Conservation (phyloP, 306 rosid genomes). For the Begonia loranthoides region DNA sequence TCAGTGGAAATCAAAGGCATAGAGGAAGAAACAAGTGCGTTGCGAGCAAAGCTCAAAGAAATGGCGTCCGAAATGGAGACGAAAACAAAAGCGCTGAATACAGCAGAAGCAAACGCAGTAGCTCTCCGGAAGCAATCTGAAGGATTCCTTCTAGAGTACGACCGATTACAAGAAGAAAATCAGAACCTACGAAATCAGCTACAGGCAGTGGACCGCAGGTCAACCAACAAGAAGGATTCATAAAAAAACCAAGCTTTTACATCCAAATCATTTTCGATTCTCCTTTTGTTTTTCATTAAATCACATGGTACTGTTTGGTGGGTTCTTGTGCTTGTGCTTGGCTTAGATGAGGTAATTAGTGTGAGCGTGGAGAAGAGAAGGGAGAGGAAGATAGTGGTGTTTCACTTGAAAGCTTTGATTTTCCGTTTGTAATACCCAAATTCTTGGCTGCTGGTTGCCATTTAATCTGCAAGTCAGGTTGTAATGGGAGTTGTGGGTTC, state of each 20-base stretch:
- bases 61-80: conserved; percentile 56
- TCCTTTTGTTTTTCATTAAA: conserved; percentile 2
- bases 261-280: conserved; percentile 6
- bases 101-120: conserved; percentile 54
- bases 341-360: too few relatives aligned
- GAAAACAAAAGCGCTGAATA: conserved; percentile 37
- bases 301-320: conserved; percentile 8
- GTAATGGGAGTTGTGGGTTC: conserved; percentile 9
- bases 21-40: conserved; percentile 39
- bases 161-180: conserved; percentile 81
- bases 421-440: too few relatives aligned
- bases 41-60: conserved; percentile 29
- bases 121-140: conserved; percentile 91
- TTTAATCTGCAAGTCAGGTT: too few relatives aligned
- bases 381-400: too few relatives aligned
- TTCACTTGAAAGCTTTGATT: too few relatives aligned
- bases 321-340: conserved; percentile 6
- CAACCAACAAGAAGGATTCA: conserved; percentile 61
- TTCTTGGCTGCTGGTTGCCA: too few relatives aligned
- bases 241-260: too few relatives aligned
- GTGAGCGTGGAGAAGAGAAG: too few relatives aligned
- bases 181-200: conserved; percentile 53
- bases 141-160: conserved; percentile 90
- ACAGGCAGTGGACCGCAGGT: conserved; percentile 38
- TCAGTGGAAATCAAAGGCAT: conserved; percentile 37